Conservation (phyloP, 139 green algal genomes). For the Tetradesmus obliquus region DNA sequence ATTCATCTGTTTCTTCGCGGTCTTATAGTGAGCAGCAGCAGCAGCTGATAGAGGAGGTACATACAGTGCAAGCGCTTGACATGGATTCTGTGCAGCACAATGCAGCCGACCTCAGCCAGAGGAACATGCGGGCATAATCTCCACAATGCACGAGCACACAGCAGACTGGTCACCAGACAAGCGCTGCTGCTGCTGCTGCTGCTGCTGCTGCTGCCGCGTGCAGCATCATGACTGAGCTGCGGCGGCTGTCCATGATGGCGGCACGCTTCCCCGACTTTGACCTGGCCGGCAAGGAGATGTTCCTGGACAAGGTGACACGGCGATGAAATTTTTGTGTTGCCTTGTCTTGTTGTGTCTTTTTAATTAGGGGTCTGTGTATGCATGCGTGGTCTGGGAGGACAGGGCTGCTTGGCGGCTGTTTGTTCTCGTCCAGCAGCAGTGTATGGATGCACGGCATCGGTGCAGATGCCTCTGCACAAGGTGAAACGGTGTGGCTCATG, state of each 20-base stretch:
- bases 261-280: conserved; percentile 67
- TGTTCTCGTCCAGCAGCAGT: neutral
- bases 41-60: neutral
- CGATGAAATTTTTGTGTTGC: neutral
- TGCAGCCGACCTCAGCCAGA: too few species aligned
- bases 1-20: too few species aligned
- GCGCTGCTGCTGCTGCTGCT: neutral
- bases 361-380: neutral
- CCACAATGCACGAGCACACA: too few species aligned
- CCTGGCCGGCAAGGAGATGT: conserved; percentile 63
- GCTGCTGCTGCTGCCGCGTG: neutral
- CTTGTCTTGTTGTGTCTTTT: neutral
- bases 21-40: too few species aligned
- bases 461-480: too few species aligned
- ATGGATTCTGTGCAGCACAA: too few species aligned
- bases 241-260: conserved; percentile 49
- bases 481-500: too few species aligned
- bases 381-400: neutral
- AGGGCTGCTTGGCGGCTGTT: neutral
- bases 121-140: too few species aligned
- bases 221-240: conserved; percentile 52
- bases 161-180: too few species aligned
- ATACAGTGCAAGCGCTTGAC: too few species aligned
- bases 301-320: conserved; percentile 54
- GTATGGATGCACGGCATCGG: neutral